These are phyloP conservation scores for Gossypium australe DNA, from an alignment of 345 rosid genomes.

Conservation along the genomic window DNA sequence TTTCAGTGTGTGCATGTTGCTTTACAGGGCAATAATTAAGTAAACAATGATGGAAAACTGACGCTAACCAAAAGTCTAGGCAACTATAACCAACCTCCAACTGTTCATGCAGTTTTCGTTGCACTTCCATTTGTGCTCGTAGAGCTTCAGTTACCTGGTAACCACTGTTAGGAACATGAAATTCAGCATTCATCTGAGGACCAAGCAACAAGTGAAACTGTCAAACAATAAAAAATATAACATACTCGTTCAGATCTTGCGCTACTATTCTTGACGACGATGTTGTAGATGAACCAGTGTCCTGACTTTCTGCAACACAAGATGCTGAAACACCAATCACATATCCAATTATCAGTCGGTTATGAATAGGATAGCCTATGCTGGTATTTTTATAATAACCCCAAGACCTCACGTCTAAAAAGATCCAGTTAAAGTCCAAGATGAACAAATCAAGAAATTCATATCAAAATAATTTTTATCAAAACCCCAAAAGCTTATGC, in stretches of 20 bases:
- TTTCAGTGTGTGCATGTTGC: no score
- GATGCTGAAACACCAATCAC: conserved; percentile 41
- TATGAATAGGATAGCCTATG: background rate
- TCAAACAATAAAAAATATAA: conserved; percentile 13
- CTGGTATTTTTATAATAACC: background rate
- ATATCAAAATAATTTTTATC: background rate
- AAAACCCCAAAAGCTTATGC: background rate
- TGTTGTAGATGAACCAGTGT: conserved; percentile 68
- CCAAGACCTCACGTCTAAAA: background rate
- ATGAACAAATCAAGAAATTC: background rate
- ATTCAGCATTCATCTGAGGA: conserved; percentile 6
- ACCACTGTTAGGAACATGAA: conserved; percentile 48
- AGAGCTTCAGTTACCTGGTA: conserved; percentile 88
- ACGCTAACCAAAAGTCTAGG: background rate
- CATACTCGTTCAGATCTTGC: conserved; percentile 80
- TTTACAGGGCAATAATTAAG: no score
- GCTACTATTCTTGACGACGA: conserved; percentile 55
- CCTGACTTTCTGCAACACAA: conserved; percentile 77
- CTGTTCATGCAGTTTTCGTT: conserved; percentile 83
- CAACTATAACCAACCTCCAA: conserved; percentile 57
- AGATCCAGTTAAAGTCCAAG: background rate
- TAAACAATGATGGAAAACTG: background rate
- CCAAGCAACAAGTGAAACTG: background rate
- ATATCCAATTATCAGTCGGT: conserved; percentile 10
- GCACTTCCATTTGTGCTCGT: conserved; percentile 94